Base-by-base conservation (phyloP, 495 filamentous ascomycete species). In the Xanthoparmelia taractica region DNA sequence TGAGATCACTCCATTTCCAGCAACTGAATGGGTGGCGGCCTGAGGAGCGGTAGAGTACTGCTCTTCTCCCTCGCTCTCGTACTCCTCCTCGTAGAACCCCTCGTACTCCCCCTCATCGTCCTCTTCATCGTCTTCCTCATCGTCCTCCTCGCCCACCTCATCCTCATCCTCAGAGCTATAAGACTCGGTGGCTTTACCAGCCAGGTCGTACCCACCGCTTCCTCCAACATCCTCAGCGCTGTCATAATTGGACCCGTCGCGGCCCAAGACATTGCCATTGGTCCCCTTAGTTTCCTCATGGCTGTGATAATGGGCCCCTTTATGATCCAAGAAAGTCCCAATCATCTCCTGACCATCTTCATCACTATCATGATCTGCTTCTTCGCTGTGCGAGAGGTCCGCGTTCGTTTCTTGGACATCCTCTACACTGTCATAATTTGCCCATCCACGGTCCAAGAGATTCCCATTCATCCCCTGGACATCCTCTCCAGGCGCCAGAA, bases 121-220 rank as follows among this genome's bases (percentile, higher is more conserved):
- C 57, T 71, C 71, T 7, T 85, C 83, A 33, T 81, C 76, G 40
- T 86, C 81, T 57, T 74, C 70, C 65, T 76, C 73, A 34, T 74
- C 65, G 20, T 4, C 34, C 34, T 36, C 34, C 34, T 73, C 66
- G 12, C 65, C 68, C 1, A 31, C 64, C 55, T 63, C 68, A 27
- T 67, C 70, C 58, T 71, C 69, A 10, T 56, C 60, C 58, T 71
- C 71, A 8, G 55, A 36, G 20, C 33, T 27, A 27, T 58, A 36
- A 0, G 55, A 38, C 11, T 37, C 55, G 2, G 23, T 8, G 10
- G 11, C 3, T 23, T 29, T 33, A n/a, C 23, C 37, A 10, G 37
- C 33, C 33, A 37, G 8, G 8, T 38, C 3, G 55, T 58, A 36
- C 55, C 34, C 55, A 23, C 4, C 38, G 10, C 25, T 38, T 17